Evolutionary conservation across 768 basidiomycete genomes (phyloP).

Genomic region (Amanita thiersii): DNA sequence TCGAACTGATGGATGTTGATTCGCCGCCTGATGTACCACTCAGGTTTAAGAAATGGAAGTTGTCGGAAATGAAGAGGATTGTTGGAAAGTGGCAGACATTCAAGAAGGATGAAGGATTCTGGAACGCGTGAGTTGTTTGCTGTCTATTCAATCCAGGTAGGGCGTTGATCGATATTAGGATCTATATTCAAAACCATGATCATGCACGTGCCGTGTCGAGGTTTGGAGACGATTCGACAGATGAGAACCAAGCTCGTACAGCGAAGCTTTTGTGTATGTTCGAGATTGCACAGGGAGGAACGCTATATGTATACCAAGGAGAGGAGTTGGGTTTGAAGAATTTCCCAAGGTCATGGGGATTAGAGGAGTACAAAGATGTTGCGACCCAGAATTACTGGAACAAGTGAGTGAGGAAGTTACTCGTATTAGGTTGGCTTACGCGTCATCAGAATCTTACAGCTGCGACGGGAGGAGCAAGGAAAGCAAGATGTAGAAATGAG

Average conservation of each 20-base stretch:
- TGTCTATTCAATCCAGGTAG: slow-evolving; percentile 7
- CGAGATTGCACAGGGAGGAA: slow-evolving; percentile 55
- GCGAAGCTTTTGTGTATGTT: slow-evolving; percentile 61
- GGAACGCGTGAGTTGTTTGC: slow-evolving; percentile 46
- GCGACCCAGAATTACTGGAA: slow-evolving; percentile 54
- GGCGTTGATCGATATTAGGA: slow-evolving; percentile 20
- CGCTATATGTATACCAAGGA: slow-evolving; percentile 69
- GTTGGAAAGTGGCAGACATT: slow-evolving; percentile 49
- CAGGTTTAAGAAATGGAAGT: slow-evolving; percentile 36
- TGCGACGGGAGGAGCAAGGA: slow-evolving; percentile 25
- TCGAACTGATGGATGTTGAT: slow-evolving; percentile 56
- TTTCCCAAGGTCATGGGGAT: slow-evolving; percentile 52
- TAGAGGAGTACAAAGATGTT: slow-evolving; percentile 70
- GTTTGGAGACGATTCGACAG: slow-evolving; percentile 49
- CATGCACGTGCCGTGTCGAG: slow-evolving; percentile 56
- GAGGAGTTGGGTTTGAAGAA: slow-evolving; percentile 66
- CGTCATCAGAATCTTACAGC: slow-evolving; percentile 25
- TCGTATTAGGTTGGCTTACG: neutral
- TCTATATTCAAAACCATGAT: slow-evolving; percentile 69
- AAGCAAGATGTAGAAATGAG: slow-evolving; percentile 46
- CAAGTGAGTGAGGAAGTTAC: slow-evolving; percentile 31
- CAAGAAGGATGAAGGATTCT: slow-evolving; percentile 51
- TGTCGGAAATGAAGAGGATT: slow-evolving; percentile 42
- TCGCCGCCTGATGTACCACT: slow-evolving; percentile 31
- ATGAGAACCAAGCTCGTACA: slow-evolving; percentile 46